Evolutionary conservation across 106 monocot genomes (phyloP).

Genomic region (Chionographis japonica): DNA sequence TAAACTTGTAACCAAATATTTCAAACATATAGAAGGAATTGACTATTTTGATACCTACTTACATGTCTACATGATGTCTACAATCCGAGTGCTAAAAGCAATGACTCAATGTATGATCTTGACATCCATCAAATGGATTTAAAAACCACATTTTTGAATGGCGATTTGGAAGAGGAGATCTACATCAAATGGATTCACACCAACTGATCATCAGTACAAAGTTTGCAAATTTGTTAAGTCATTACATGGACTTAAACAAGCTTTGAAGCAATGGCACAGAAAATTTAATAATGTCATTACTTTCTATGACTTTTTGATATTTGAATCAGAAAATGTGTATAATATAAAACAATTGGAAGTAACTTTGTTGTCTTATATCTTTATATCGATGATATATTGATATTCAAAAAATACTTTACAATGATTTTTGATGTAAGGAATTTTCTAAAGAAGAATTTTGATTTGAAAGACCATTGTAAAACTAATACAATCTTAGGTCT

Average conservation of each 20-base stretch:
- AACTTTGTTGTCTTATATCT: no score
- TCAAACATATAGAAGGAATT: not conserved
- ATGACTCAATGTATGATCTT: not conserved
- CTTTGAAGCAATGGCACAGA: not conserved
- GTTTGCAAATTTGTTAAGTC: not conserved
- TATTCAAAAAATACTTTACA: not conserved
- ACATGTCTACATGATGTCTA: not conserved
- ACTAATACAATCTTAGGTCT: no score
- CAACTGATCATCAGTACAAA: not conserved
- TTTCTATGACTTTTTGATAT: not conserved
- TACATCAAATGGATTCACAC: not conserved
- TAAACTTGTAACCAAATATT: not conserved
- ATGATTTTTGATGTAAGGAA: no score
- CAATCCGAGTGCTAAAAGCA: no score
- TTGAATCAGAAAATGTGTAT: no score
- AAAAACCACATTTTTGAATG: not conserved
- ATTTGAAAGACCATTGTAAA: no score
- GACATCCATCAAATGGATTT: not conserved
- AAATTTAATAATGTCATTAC: not conserved
- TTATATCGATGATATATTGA: not conserved
- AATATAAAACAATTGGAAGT: no score
- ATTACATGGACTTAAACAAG: not conserved
- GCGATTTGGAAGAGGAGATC: not conserved
- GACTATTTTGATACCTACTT: slow-evolving; percentile 3
- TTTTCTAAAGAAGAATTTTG: no score